Conservation (phyloP, 345 rosid genomes). For the Hypericum androsaemum region DNA sequence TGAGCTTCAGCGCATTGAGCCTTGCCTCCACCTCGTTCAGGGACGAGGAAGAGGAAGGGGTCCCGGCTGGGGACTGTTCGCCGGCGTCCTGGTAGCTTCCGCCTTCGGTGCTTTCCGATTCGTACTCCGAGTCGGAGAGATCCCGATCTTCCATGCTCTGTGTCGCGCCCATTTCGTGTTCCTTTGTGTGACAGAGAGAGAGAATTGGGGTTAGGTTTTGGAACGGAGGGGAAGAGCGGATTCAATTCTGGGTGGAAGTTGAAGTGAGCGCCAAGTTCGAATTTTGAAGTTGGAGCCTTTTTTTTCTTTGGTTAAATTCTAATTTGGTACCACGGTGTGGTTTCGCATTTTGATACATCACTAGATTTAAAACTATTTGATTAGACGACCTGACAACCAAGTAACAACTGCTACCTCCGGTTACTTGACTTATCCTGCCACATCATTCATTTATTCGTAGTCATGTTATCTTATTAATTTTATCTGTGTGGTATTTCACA, state of each 20-base stretch:
- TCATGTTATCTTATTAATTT: too few relatives aligned
- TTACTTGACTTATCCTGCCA: too few relatives aligned
- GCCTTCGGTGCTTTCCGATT: conserved; percentile 25
- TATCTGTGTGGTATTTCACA: too few relatives aligned
- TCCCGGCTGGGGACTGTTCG: conserved; percentile 37
- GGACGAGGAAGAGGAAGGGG: conserved; percentile 45
- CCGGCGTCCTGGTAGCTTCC: conserved; percentile 41
- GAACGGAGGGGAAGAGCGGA: conserved; percentile 20
- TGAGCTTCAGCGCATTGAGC: conserved; percentile 51
- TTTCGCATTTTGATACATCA: too few relatives aligned
- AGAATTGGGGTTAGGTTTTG: neutral
- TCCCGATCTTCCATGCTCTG: conserved; percentile 64
- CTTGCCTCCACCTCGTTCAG: conserved; percentile 57
- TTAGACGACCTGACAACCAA: too few relatives aligned
- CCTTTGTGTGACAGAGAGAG: conserved; percentile 19
- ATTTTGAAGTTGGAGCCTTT: too few relatives aligned
- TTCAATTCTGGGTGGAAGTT: neutral
- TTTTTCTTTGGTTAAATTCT: too few relatives aligned
- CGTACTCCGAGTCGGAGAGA: conserved; percentile 55
- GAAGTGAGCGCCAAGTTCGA: too few relatives aligned
- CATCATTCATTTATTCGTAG: too few relatives aligned
- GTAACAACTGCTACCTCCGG: too few relatives aligned
- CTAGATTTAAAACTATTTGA: too few relatives aligned
- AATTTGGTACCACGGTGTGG: too few relatives aligned
- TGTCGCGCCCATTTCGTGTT: conserved; percentile 60